A percentile compares a stretch with the other conserved stretches of the same genome.
phyloP scores from a whole-genome alignment of 257 asterid genomes.

The Gentiana dahurica region DNA sequence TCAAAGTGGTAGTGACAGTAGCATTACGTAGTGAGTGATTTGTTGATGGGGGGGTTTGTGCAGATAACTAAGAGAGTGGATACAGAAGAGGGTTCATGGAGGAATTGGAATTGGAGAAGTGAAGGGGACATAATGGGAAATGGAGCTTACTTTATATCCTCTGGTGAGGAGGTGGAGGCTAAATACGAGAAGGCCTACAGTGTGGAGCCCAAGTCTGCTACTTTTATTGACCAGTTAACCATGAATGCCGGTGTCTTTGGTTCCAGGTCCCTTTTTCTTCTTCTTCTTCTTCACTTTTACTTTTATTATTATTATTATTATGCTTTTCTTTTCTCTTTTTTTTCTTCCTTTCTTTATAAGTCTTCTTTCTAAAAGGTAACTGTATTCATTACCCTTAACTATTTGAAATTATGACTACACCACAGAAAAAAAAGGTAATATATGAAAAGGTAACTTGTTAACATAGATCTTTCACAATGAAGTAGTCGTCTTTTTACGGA shows the following conservation, averaged over 20 bases:
- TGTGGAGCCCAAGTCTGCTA: constrained; percentile 26
- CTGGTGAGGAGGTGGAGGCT: constrained; percentile 22
- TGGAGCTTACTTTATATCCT: constrained; percentile 31
- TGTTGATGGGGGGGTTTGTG: not conserved
- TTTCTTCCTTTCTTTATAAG: not conserved
- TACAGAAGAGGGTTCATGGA: constrained; percentile 17
- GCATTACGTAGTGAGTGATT: not conserved
- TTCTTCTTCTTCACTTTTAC: not conserved
- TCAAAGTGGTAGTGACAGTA: no score
- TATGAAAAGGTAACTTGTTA: no score
- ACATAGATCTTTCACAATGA: no score
- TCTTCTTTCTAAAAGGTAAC: no score
- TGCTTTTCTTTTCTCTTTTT: not conserved
- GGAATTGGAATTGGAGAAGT: constrained; percentile 30
- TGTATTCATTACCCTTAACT: no score
- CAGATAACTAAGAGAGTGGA: constrained; percentile 34
- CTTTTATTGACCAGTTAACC: constrained; percentile 24
- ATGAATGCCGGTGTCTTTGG: constrained; percentile 25
- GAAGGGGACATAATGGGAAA: constrained; percentile 31
- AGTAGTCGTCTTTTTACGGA: not conserved
- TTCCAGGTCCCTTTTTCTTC: constrained; percentile 9
- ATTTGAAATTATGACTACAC: no score
- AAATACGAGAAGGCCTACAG: constrained; percentile 29
- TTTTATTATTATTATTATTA: not conserved
- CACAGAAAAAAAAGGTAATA: no score